Evolutionary conservation across 805 yeast species (phyloP), one percentile per base, ranked within the genome.

Genomic region (Lipomyces yamanashiensis): DNA sequence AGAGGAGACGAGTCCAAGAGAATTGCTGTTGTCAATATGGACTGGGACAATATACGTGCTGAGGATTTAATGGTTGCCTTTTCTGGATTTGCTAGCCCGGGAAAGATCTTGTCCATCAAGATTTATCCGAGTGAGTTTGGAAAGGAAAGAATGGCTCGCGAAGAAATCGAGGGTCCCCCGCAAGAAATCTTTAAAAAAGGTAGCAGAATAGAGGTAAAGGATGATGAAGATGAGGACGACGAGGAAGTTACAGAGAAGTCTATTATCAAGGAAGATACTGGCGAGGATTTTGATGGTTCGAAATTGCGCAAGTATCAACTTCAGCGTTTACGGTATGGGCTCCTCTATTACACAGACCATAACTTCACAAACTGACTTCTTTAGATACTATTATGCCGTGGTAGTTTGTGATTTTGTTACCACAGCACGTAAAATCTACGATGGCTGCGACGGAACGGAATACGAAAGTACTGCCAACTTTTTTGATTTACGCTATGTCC

Each of bases 11-110:
- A 97, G 37, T 81, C 96, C 0, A 79, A 78, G 40, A 80, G 89
- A 6, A 80, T 95, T 72, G 99, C 99, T 0, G 97, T 88, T 0
- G 98, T 95, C 37, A 95, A 95, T 73, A 80, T 95, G 83, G 99
- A 95, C 74, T 95, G 99, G 99, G 99, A 95, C 71, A 89, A 95
- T 72, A 82, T 95, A n/a, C 83, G 85, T 52, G 89, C 98, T 0
- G 84, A 85, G 3, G 98, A 95, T 74, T 78, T 93, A 67, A 84
- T 90, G 88, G 96, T 96, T 4, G 88, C 98, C 0, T 91, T 93
- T 71, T 78, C 86, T 7, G 85, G 96, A 60, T 95, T 93, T 77
- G 87, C 89, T 23, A 76, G 84, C 23, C 86, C 83, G 41, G 96
- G 96, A 1, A 78, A 79, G 51, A 87, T 93, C 59, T 74, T 78